phyloP scores from a whole-genome alignment of 768 basidiomycete genomes.

The Collybia mongolica region DNA sequence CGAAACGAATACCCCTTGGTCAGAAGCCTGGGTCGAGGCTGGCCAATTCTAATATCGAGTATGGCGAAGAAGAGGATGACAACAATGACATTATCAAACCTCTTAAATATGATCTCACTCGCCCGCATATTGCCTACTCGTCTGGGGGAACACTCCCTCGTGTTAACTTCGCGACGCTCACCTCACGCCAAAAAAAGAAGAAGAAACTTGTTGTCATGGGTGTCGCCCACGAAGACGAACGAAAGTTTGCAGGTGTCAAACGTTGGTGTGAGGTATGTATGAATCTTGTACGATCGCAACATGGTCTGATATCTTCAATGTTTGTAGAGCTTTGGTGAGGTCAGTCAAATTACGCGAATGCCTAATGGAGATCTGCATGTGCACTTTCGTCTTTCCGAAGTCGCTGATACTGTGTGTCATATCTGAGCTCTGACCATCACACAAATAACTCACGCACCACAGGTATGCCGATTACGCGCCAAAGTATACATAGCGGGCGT shows the following conservation, averaged over 20 bases:
- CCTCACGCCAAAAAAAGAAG: slow-evolving; percentile 44
- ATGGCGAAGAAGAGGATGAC: slow-evolving; percentile 20
- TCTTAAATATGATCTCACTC: slow-evolving; percentile 16
- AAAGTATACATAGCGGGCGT: slow-evolving; percentile 72
- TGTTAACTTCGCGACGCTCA: slow-evolving; percentile 36
- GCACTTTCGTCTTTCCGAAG: slow-evolving; percentile 71
- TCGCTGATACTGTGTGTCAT: slow-evolving; percentile 71
- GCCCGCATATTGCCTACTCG: slow-evolving; percentile 37
- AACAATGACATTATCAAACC: slow-evolving; percentile 23
- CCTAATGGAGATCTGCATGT: slow-evolving; percentile 80
- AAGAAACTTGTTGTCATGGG: slow-evolving; percentile 74
- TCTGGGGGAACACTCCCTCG: slow-evolving; percentile 29
- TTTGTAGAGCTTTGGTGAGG: slow-evolving; percentile 70
- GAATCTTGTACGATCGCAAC: not conserved
- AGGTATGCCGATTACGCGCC: slow-evolving; percentile 81
- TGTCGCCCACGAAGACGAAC: slow-evolving; percentile 55
- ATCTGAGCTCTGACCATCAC: not conserved
- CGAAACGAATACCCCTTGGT: slow-evolving; percentile 27
- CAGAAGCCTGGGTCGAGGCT: slow-evolving; percentile 25
- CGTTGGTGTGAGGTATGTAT: slow-evolving; percentile 72
- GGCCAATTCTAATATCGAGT: slow-evolving; percentile 15
- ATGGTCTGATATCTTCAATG: slow-evolving; percentile 4
- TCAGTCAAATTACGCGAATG: slow-evolving; percentile 69
- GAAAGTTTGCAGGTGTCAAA: slow-evolving; percentile 65
- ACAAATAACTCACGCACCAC: slow-evolving; percentile 4